These are phyloP conservation scores for Pulveroboletus sp. DNA, from an alignment of 768 basidiomycete species.

Conservation along the genomic window DNA sequence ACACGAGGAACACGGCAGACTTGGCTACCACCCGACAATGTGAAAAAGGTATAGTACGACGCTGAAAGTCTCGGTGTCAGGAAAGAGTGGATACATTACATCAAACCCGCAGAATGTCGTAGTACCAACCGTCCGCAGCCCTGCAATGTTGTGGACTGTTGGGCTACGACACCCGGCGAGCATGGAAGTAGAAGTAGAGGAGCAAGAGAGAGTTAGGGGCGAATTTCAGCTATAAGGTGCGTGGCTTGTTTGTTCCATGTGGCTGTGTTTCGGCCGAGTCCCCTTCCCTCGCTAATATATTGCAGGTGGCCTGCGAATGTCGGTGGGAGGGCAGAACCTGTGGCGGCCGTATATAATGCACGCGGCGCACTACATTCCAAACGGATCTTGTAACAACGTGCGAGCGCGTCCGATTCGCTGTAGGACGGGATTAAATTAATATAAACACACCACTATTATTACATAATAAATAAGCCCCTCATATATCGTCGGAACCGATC, in stretches of 20 bases:
- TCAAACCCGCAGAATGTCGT: constrained; percentile 6
- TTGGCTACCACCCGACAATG: no score
- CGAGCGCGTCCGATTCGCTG: no score
- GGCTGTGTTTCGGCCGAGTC: not conserved
- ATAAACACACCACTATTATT: constrained; percentile 5
- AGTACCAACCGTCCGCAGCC: constrained; percentile 7
- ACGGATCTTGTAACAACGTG: no score
- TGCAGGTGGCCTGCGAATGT: not conserved
- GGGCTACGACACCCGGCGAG: constrained; percentile 14
- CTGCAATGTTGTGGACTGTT: constrained; percentile 16
- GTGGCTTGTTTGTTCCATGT: constrained; percentile 9
- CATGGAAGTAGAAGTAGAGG: not conserved
- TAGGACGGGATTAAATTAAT: no score
- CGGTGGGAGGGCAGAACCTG: not conserved
- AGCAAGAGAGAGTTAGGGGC: constrained; percentile 2
- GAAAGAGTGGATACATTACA: no score
- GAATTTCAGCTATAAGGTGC: not conserved
- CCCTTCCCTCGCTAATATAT: not conserved
- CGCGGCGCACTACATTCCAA: no score
- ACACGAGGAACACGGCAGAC: no score
- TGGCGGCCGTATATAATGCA: not conserved
- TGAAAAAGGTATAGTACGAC: no score
- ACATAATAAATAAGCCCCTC: constrained; percentile 11
- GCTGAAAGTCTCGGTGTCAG: no score
- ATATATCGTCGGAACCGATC: not conserved